Base-by-base conservation (phyloP, 2,329 filamentous ascomycete species). In the Phyllosticta paracitricarpa region DNA sequence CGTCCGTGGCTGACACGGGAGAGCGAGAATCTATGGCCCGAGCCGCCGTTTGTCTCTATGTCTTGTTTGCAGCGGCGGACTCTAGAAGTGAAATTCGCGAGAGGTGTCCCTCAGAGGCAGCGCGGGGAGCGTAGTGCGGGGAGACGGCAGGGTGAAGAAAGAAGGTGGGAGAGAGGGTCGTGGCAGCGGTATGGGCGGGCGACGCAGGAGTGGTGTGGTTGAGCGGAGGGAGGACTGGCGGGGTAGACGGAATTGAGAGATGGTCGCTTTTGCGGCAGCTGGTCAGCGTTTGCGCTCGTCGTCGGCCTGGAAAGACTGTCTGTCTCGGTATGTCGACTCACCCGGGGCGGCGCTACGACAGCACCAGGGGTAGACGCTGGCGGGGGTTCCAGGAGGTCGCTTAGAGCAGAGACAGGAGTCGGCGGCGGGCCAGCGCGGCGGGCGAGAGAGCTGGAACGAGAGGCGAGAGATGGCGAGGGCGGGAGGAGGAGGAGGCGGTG, bases 1-100 rank as follows among this genome's bases (percentile, higher is more conserved):
- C 51, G 59, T 61, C 59, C 54, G 54, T 54, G 59, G 59, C 55
- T 62, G 60, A 62, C 56, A 62, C 60, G 40, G 40, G 40, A 48
- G 17, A 48, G 40, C 40, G 40, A 48, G 40, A 48, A 48, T 48
- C 40, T 48, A 48, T 48, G 40, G 14, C 14, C 40, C 40, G 40
- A 48, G 40, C 40, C 40, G 40, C 40, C 40, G 40, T 48, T 2
- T 30, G 40, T 9, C 40, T 48, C 40, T 48, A n/a, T 48, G 40
- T 48, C 40, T 48, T n/a, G 40, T 17, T n/a, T 48, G n/a, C 40
- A n/a, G 14, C 17, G 40, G 40, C 40, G 40, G 40, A n/a, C 7
- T 2, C 40, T 48, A n/a, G 14, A 6, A 6, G 40, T 48, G 40
- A 17, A n/a, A 48, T 48, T 7, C 14, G 17, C 40, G 40, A 48